Evolutionary conservation across 1,139 yeast species (phyloP), one percentile per base, ranked within the genome.

Genomic region (Pichia sp.): DNA sequence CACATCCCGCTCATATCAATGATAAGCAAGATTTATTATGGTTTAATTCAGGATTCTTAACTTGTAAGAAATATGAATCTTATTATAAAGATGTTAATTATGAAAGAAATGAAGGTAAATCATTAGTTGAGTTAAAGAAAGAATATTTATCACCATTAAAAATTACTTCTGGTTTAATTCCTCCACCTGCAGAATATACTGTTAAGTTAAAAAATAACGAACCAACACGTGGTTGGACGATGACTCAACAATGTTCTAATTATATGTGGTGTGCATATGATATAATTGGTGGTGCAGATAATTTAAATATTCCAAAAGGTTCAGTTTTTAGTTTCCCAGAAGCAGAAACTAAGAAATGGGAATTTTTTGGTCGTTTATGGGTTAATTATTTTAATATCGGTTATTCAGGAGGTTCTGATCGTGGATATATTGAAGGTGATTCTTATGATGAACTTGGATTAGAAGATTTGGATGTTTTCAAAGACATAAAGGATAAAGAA

Each of bases 31-130:
- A 50, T 6, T 55, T 80, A 21, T 52, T 80, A 4, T 80, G 87
- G 87, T 69, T 80, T 40, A 80, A 80, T 52, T 79, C 87, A 2
- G 88, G 88, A 0, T 73, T 78, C 50, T 62, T 68, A 23, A 74
- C 63, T 42, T 80, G 88, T 60, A 80, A 80, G 55, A 74, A 74
- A 46, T 57, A 60, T 1, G 61, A 60, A 30, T 64, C 69, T 3
- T 59, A 56, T 31, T 59, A 53, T 21, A 51, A 48, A 22, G 70
- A 66, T 50, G 59, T 62, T 35, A 53, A 59, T 35, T 55, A 49
- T 40, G 62, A 58, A 15, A 43, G 57, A 35, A 52, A 56, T 40
- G 43, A 48, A 16, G 42, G 57, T 55, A 50, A 50, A 52, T 52
- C 30, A 10, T 43, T 38, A 21, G 43, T 50, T 5, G 68, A 64